Percentiles rank a stretch among this genome's conserved stretches.
phyloP scores from a whole-genome alignment of 257 asterid genomes.

The Solanum pinnatisectum region DNA sequence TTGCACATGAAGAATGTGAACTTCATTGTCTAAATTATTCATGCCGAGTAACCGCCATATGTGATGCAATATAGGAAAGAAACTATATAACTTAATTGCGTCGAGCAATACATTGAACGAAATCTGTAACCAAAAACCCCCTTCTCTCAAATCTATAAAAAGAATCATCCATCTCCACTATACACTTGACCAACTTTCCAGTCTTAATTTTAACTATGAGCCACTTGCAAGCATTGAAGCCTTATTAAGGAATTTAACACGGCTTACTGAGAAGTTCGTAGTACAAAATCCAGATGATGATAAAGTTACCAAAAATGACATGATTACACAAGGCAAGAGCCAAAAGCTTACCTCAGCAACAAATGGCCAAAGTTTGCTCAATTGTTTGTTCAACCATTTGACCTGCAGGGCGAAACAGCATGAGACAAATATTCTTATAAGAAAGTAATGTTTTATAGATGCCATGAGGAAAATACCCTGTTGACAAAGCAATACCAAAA shows the following conservation, averaged over 20 bases:
- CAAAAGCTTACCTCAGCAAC: conserved; percentile 83
- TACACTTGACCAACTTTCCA: not conserved
- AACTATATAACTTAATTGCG: not conserved
- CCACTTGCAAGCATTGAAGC: not conserved
- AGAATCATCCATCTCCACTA: not conserved
- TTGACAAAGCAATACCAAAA: not conserved
- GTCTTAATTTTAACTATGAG: not conserved
- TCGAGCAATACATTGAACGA: not conserved
- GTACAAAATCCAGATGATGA: not conserved
- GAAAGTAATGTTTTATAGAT: not conserved
- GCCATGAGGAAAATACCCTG: not conserved
- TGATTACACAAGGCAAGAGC: not conserved
- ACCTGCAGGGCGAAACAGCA: conserved; percentile 39
- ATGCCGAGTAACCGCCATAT: not conserved
- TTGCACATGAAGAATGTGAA: not conserved
- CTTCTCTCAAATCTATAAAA: not conserved
- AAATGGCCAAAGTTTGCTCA: conserved; percentile 88
- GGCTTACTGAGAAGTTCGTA: not conserved
- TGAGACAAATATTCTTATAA: not conserved
- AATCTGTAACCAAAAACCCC: not conserved
- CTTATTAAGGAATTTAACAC: not conserved
- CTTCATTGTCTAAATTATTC: not conserved
- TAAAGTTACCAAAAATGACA: not conserved
- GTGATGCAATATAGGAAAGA: not conserved
- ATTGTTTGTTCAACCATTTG: conserved; percentile 91